phyloP scores from a whole-genome alignment of 2,329 filamentous ascomycete species.

The Paraconiothyrium brasiliense region DNA sequence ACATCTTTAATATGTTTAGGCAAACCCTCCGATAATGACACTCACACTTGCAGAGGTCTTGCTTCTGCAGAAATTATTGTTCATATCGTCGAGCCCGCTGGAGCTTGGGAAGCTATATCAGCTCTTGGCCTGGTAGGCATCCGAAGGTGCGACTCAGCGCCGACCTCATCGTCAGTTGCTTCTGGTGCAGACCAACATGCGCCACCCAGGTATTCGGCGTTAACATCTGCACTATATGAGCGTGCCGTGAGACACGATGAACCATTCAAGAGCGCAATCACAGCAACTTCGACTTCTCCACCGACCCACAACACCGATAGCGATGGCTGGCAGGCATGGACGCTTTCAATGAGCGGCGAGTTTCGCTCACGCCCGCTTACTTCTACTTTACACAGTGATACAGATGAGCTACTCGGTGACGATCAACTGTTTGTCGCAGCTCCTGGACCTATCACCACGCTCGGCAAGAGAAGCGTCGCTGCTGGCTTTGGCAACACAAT shows the following conservation, averaged over 20 bases:
- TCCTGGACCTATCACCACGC: constrained; percentile 69
- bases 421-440: constrained; percentile 71
- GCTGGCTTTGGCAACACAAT: constrained; percentile 77
- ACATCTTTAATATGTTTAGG: constrained; percentile 66
- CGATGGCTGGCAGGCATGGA: constrained; percentile 65
- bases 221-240: constrained; percentile 40
- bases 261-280: constrained; percentile 10
- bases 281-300: constrained; percentile 5
- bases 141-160: constrained; percentile 55
- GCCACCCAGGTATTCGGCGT: constrained; percentile 22
- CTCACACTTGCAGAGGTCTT: constrained; percentile 46
- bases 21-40: constrained; percentile 48
- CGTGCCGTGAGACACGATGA: constrained; percentile 32
- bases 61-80: constrained; percentile 59
- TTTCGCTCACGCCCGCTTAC: constrained; percentile 53
- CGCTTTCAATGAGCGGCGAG: constrained; percentile 58
- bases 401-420: constrained; percentile 38
- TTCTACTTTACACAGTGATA: constrained; percentile 22
- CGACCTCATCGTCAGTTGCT: constrained; percentile 38
- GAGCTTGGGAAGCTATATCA: constrained; percentile 70
- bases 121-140: constrained; percentile 72
- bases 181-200: constrained; percentile 35
- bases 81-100: constrained; percentile 68
- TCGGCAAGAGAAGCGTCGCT: constrained; percentile 72
- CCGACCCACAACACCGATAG: constrained; percentile 25